These are phyloP conservation scores for Metroxylon sagu DNA, from an alignment of 176 grass and related monocot species.

Conservation along the genomic window DNA sequence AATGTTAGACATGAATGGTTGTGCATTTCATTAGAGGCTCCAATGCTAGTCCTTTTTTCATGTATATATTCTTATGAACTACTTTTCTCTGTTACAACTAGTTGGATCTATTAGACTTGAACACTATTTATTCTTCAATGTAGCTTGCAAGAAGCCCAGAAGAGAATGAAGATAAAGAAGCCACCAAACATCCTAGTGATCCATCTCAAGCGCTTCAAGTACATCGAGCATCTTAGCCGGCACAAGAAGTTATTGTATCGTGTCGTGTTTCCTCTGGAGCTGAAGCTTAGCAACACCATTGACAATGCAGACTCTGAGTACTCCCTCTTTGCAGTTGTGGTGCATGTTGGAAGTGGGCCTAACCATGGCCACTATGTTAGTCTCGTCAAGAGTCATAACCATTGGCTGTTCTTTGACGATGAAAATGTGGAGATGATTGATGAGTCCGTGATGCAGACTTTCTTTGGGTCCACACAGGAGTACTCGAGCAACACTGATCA, in stretches of 20 bases:
- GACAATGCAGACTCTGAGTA: constrained; percentile 83
- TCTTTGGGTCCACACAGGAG: constrained; percentile 91
- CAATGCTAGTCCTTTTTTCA: too few species aligned
- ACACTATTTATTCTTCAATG: background rate
- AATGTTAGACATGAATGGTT: too few species aligned
- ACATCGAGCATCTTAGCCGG: constrained; percentile 14
- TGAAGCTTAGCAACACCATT: constrained; percentile 64
- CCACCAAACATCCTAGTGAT: constrained; percentile 23
- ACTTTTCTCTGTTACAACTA: too few species aligned
- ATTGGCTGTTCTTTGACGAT: constrained; percentile 97
- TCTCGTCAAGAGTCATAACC: constrained; percentile 87
- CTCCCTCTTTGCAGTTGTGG: constrained; percentile 85
- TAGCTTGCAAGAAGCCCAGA: constrained; percentile 29
- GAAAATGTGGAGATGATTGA: constrained; percentile 97
- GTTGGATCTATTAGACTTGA: too few species aligned
- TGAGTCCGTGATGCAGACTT: constrained; percentile 74
- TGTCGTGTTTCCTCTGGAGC: constrained; percentile 24
- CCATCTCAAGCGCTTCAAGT: constrained; percentile 28
- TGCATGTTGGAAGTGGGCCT: constrained; percentile 92
- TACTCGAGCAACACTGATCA: constrained; percentile 96
- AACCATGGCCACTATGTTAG: constrained; percentile 99
- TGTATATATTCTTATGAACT: too few species aligned
- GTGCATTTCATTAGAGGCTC: too few species aligned
- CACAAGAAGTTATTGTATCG: constrained; percentile 24
- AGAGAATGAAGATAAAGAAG: constrained; percentile 34